Conservation (phyloP, 129 eudicot genomes). For the Flaveria sonorensis region DNA sequence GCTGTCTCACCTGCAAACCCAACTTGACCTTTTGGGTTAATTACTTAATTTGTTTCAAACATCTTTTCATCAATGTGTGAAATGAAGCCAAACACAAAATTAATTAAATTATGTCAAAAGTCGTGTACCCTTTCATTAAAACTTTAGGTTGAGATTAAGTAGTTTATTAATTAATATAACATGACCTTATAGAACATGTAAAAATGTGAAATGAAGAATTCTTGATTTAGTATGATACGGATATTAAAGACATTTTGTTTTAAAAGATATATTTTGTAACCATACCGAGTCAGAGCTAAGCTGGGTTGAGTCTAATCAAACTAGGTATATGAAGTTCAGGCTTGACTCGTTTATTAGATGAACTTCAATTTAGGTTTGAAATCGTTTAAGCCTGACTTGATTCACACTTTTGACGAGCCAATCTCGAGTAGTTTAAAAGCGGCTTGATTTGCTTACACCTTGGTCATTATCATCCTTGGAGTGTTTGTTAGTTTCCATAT, state of each 20-base stretch:
- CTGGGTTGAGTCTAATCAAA: too few species aligned
- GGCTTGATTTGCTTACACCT: too few species aligned
- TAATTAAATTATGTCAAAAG: background rate
- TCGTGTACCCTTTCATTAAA: constrained; percentile 20
- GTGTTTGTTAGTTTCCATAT: too few species aligned
- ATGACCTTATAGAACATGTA: background rate
- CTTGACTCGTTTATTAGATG: too few species aligned
- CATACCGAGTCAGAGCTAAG: too few species aligned
- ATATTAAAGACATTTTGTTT: background rate
- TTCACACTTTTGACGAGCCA: too few species aligned
- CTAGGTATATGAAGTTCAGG: too few species aligned
- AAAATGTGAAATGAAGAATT: background rate
- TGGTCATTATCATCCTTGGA: too few species aligned
- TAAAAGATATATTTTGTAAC: background rate
- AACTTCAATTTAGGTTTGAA: too few species aligned
- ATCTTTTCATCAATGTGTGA: constrained; percentile 8
- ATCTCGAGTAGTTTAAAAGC: too few species aligned
- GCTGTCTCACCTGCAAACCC: constrained; percentile 11
- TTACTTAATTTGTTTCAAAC: constrained; percentile 4
- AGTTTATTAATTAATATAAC: background rate
- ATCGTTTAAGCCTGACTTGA: too few species aligned
- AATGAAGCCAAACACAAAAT: background rate
- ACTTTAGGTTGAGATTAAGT: background rate
- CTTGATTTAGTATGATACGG: background rate
- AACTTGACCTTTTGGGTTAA: constrained; percentile 22